Base-by-base conservation (phyloP, 306 rosid genomes). In the Geum urbanum region DNA sequence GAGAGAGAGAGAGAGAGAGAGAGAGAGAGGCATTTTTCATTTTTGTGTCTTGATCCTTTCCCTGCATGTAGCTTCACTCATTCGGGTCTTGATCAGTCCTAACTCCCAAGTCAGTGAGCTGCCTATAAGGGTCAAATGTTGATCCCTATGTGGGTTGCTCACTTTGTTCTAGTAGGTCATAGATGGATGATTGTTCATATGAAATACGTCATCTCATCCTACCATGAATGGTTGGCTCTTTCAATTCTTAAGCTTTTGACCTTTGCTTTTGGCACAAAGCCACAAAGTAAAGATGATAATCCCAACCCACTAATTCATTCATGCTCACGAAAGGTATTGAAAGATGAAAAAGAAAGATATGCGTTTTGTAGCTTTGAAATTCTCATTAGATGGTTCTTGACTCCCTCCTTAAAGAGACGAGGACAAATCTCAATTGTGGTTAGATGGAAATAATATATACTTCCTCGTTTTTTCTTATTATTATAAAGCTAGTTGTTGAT, bases 201-300 rank as follows among this genome's bases (percentile, higher is more conserved):
- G 13, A 15, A 19, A 39, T 15, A 55, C 24, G 66, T 37, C 66
- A 61, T 44, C 10, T 44, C 58, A 61, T 70, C 75, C 71, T 59
- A 69, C 75, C 80, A 43, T 4, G 27, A 40, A 47, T 4, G 46
- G 11, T 37, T 35, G 22, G 65, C 35, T 60, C 57, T 20, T 37
- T 39, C 35, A 5, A 41, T 51, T 52, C 12, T n/a, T 61, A 69
- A 43, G 57, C 70, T 76, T 69, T 69, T 41, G 14, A 56, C 46
- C 64, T 69, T 69, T 61, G 45, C 51, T 45, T 41, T 41, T 50
- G n/a, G 57, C n/a, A n/a, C n/a, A n/a, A n/a, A n/a, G n/a, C 24
- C 52, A 57, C 27, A 3, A 7, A 59, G 12, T 8, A 4, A 8
- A 60, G 39, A 14, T 27, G 66, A 60, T 37, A 37, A 15, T 16